A percentile compares a stretch with the other conserved stretches of the same genome.
Conservation (phyloP, 2,329 filamentous ascomycete genomes). For the Pseudogymnoascus sp. region DNA sequence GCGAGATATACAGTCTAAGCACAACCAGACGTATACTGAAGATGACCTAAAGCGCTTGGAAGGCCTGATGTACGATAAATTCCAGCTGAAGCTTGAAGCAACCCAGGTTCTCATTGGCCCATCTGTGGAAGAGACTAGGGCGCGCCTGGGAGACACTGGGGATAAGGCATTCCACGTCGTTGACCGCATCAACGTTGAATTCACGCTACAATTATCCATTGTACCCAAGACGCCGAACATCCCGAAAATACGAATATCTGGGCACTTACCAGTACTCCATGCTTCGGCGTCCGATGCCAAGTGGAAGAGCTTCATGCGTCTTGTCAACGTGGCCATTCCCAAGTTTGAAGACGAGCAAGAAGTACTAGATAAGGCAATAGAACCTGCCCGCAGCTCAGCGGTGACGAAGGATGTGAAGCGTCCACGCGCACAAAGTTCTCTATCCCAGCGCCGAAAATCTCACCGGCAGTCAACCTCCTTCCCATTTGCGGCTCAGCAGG, state of each 20-base stretch:
- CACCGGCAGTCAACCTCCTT: slow-evolving; percentile 61
- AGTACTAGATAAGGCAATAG: slow-evolving; percentile 13
- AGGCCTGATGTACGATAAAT: slow-evolving; percentile 95
- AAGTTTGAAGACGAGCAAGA: slow-evolving; percentile 54
- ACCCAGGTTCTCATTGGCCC: slow-evolving; percentile 94
- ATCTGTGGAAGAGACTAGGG: slow-evolving; percentile 81
- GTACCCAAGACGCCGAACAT: slow-evolving; percentile 91
- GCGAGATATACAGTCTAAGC: slow-evolving; percentile 82
- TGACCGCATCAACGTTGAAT: slow-evolving; percentile 95
- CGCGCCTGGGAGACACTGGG: slow-evolving; percentile 62
- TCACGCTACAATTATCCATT: slow-evolving; percentile 92
- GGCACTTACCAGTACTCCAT: slow-evolving; percentile 84
- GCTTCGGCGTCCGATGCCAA: slow-evolving; percentile 89
- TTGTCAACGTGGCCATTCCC: slow-evolving; percentile 92
- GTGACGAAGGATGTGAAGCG: slow-evolving; percentile 13
- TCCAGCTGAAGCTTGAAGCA: slow-evolving; percentile 82
- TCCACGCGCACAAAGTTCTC: slow-evolving; percentile 20
- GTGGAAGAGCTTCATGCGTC: slow-evolving; percentile 92
- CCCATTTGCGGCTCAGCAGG: slow-evolving; percentile 61
- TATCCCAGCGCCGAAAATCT: slow-evolving; percentile 32
- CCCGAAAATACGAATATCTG: slow-evolving; percentile 83
- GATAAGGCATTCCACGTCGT: slow-evolving; percentile 79
- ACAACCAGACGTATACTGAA: slow-evolving; percentile 77
- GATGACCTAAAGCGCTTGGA: slow-evolving; percentile 84
- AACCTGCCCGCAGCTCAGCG: background rate